Conservation (phyloP, 352 stramenopile genomes). For the Saprolegnia diclina region DNA sequence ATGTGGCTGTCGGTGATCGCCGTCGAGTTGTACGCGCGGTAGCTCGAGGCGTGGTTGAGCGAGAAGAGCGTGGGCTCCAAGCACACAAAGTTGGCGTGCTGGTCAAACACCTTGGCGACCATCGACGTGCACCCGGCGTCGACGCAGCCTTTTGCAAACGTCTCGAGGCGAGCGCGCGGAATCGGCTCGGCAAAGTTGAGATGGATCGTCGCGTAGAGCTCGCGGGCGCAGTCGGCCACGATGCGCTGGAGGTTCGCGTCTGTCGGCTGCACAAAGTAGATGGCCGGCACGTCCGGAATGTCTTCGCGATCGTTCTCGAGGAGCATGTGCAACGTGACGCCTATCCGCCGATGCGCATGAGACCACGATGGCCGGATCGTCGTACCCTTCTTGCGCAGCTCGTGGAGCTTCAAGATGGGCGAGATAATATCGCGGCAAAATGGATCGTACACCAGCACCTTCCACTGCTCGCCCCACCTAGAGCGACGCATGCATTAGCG, state of each 20-base stretch:
- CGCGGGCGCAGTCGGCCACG: constrained; percentile 88
- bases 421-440: constrained; percentile 96
- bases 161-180: constrained; percentile 78
- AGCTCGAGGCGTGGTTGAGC: constrained; percentile 90
- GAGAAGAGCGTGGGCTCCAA: constrained; percentile 94
- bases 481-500: not conserved
- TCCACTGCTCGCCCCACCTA: constrained; percentile 87
- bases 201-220: constrained; percentile 90
- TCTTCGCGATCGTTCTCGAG: constrained; percentile 90
- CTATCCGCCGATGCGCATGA: constrained; percentile 11
- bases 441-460: constrained; percentile 97
- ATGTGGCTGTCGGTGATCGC: constrained; percentile 70
- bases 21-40: constrained; percentile 91
- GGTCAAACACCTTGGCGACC: constrained; percentile 93
- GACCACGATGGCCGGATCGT: not conserved
- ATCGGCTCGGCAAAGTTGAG: constrained; percentile 94
- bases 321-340: constrained; percentile 97
- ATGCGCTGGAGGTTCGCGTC: constrained; percentile 93
- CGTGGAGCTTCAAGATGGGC: constrained; percentile 95
- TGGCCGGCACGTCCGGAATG: constrained; percentile 95
- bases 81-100: constrained; percentile 97
- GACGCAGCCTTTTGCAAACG: constrained; percentile 74
- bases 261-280: constrained; percentile 97
- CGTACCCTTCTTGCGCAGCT: constrained; percentile 88
- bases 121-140: constrained; percentile 71